A percentile compares a stretch with the other conserved stretches of the same genome.
phyloP scores from a whole-genome alignment of 768 basidiomycete genomes.

The Trametes elegans region DNA sequence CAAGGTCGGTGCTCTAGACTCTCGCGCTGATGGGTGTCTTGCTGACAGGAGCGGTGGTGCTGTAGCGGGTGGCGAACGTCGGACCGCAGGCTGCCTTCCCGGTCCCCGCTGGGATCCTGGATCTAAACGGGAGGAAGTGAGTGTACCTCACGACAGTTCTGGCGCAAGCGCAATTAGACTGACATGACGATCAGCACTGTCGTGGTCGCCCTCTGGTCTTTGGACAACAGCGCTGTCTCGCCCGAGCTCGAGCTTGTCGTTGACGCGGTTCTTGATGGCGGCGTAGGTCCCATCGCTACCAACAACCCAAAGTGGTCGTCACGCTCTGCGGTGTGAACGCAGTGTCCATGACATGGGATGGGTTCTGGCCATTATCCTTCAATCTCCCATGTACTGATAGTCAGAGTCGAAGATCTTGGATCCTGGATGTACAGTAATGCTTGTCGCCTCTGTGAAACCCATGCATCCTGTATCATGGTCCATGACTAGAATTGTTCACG shows the following conservation, averaged over 20 bases:
- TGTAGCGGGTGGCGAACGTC: conserved; percentile 30
- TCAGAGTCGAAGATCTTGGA: too few relatives aligned
- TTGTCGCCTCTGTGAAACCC: not conserved
- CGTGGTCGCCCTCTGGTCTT: conserved; percentile 66
- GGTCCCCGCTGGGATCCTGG: conserved; percentile 76
- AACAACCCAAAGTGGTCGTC: conserved; percentile 58
- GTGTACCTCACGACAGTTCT: conserved; percentile 21
- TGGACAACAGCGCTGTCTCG: conserved; percentile 47
- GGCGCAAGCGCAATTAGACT: not conserved
- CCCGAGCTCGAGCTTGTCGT: conserved; percentile 54
- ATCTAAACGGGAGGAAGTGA: conserved; percentile 72
- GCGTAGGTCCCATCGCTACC: conserved; percentile 52
- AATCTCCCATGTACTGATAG: too few relatives aligned
- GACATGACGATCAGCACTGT: conserved; percentile 25
- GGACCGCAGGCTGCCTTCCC: conserved; percentile 77
- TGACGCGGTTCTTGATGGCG: conserved; percentile 62
- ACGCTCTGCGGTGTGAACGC: not conserved
- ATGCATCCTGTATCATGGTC: not conserved
- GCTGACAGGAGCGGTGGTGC: not conserved
- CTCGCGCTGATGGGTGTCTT: not conserved
- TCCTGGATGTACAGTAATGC: not conserved
- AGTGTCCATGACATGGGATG: too few relatives aligned
- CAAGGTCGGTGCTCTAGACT: conserved; percentile 43
- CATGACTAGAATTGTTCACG: not conserved
- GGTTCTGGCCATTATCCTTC: too few relatives aligned